phyloP scores from a whole-genome alignment of 2,329 filamentous ascomycete species.

The Pyrenophora seminiperda region DNA sequence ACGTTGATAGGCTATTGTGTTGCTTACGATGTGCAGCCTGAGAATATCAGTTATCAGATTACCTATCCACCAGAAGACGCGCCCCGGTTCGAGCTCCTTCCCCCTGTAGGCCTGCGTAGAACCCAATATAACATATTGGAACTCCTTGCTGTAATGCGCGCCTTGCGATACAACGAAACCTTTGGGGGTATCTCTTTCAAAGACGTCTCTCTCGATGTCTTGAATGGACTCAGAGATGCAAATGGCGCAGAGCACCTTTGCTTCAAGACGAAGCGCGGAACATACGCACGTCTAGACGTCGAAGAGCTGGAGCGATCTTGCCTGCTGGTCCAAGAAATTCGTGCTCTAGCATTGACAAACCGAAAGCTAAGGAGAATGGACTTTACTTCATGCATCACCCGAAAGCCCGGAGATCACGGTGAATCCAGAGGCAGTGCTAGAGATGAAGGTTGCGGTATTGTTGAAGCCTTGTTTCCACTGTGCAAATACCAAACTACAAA shows the following conservation, averaged over 20 bases:
- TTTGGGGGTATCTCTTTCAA: slow-evolving; percentile 72
- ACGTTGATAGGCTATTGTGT: slow-evolving; percentile 72
- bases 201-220: slow-evolving; percentile 65
- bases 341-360: slow-evolving; percentile 69
- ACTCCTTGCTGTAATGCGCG: slow-evolving; percentile 71
- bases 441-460: slow-evolving; percentile 70
- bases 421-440: slow-evolving; percentile 54
- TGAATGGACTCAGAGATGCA: slow-evolving; percentile 66
- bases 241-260: slow-evolving; percentile 68
- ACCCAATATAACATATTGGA: slow-evolving; percentile 65
- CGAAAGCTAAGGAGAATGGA: slow-evolving; percentile 66
- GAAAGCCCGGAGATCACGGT: slow-evolving; percentile 54
- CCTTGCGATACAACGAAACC: slow-evolving; percentile 71
- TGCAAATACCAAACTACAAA: slow-evolving; percentile 70
- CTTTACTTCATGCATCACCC: slow-evolving; percentile 66
- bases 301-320: slow-evolving; percentile 61
- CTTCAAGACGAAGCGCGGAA: slow-evolving; percentile 60
- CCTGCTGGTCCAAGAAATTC: slow-evolving; percentile 70
- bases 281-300: slow-evolving; percentile 59
- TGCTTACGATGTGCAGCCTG: slow-evolving; percentile 69
- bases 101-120: slow-evolving; percentile 58
- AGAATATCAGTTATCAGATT: slow-evolving; percentile 59
- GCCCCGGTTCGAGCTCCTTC: slow-evolving; percentile 68
- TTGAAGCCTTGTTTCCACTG: slow-evolving; percentile 70
- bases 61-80: slow-evolving; percentile 61